Conservation (phyloP, 208 protist species). For the Acanthamoeba quina region DNA sequence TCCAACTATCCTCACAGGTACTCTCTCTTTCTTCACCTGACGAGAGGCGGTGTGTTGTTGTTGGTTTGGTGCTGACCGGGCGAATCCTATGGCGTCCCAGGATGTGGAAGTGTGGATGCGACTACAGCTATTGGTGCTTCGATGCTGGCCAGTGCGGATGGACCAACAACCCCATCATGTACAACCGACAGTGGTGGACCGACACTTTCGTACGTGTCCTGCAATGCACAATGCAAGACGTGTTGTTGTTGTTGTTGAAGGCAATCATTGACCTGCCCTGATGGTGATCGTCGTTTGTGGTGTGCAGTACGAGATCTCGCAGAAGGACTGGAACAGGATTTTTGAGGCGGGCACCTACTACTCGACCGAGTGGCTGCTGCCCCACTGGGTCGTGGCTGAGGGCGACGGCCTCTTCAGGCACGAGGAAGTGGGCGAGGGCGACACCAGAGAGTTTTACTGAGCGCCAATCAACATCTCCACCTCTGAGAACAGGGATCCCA, state of each 20-base stretch:
- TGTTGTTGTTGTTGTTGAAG: too few species aligned
- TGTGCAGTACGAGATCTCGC: conserved; percentile 45
- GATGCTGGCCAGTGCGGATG: conserved; percentile 44
- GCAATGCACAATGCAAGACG: not conserved
- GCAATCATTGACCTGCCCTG: too few species aligned
- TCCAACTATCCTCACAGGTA: conserved; percentile 24
- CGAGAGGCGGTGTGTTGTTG: not conserved
- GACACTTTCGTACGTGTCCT: conserved; percentile 14
- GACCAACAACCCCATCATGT: conserved; percentile 69
- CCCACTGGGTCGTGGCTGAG: conserved; percentile 51
- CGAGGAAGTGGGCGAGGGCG: conserved; percentile 55
- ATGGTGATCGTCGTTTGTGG: not conserved
- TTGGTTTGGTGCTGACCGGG: not conserved
- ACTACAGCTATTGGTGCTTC: conserved; percentile 52
- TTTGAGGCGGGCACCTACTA: conserved; percentile 62
- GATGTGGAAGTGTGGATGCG: conserved; percentile 45
- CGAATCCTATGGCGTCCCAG: not conserved
- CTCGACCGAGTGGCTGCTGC: conserved; percentile 55
- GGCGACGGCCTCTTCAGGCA: conserved; percentile 59
- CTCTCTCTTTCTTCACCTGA: not conserved
- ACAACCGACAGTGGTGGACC: conserved; percentile 21
- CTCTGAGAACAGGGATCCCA: not conserved
- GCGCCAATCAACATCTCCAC: not conserved
- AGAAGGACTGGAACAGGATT: conserved; percentile 61
- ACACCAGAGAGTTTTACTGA: conserved; percentile 48